A percentile compares a stretch with the other conserved stretches of the same genome.
These are phyloP conservation scores for Neohortaea acidophila DNA, from an alignment of 495 filamentous ascomycete genomes.

Conservation along the genomic window DNA sequence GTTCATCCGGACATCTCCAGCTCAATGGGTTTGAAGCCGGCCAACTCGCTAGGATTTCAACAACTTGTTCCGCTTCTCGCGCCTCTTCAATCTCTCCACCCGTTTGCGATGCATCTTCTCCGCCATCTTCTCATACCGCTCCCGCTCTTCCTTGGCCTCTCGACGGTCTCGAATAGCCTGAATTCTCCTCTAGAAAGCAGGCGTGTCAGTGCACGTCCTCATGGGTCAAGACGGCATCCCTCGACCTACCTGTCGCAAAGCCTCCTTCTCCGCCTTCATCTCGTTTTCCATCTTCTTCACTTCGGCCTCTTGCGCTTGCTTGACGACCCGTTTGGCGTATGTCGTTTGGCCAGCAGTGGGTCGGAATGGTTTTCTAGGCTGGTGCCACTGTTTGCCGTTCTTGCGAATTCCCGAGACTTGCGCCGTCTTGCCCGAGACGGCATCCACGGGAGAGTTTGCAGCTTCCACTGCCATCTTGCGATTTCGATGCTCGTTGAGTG, in stretches of 20 bases:
- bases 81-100: slow-evolving; percentile 78
- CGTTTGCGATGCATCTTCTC: slow-evolving; percentile 95
- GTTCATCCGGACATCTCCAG: no score
- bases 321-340: slow-evolving; percentile 56
- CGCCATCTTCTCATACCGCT: slow-evolving; percentile 83
- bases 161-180: slow-evolving; percentile 68
- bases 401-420: slow-evolving; percentile 41
- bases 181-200: slow-evolving; percentile 52
- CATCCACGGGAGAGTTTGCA: not conserved
- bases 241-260: slow-evolving; percentile 60
- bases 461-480: no score
- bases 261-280: slow-evolving; percentile 90
- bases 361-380: slow-evolving; percentile 69
- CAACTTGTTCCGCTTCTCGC: slow-evolving; percentile 95
- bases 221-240: not conserved
- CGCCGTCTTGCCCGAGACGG: not conserved
- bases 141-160: slow-evolving; percentile 80
- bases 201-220: not conserved
- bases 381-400: slow-evolving; percentile 87
- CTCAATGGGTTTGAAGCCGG: not conserved
- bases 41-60: slow-evolving; percentile 65
- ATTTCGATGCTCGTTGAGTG: no score
- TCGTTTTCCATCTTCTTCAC: slow-evolving; percentile 84
- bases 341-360: slow-evolving; percentile 56
- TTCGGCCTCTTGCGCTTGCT: slow-evolving; percentile 47